A percentile compares a stretch with the other conserved stretches of the same genome.
These are phyloP conservation scores for Suillus plorans DNA, from an alignment of 768 basidiomycete genomes.

Conservation along the genomic window DNA sequence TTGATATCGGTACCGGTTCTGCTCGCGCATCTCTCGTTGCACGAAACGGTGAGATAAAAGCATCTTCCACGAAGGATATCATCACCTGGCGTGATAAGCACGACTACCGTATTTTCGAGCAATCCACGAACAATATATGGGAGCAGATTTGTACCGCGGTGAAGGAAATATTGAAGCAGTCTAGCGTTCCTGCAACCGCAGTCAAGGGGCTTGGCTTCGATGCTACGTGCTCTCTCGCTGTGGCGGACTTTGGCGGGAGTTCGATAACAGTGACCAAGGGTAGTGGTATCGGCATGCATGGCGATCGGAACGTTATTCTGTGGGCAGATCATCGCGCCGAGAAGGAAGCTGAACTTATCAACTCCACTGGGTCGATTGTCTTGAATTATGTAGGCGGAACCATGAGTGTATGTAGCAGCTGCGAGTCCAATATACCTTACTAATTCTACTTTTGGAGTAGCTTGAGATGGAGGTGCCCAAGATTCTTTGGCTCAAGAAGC, in stretches of 20 bases:
- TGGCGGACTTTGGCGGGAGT: slow-evolving; percentile 68
- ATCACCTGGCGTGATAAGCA: slow-evolving; percentile 79
- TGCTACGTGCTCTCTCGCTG: slow-evolving; percentile 95
- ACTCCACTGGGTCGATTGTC: slow-evolving; percentile 78
- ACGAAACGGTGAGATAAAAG: slow-evolving; percentile 63
- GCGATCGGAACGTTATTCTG: slow-evolving; percentile 84
- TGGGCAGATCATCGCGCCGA: slow-evolving; percentile 98
- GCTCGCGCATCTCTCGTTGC: slow-evolving; percentile 84
- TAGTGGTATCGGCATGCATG: slow-evolving; percentile 55
- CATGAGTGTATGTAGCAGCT: slow-evolving; percentile 70
- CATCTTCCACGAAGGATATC: slow-evolving; percentile 81
- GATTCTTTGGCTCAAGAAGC: slow-evolving; percentile 91
- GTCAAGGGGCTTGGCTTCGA: slow-evolving; percentile 94
- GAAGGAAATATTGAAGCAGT: slow-evolving; percentile 58
- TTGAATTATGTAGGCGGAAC: slow-evolving; percentile 94
- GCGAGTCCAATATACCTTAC: slow-evolving; percentile 2
- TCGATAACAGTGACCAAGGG: slow-evolving; percentile 78
- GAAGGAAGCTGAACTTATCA: slow-evolving; percentile 89
- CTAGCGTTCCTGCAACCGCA: slow-evolving; percentile 51
- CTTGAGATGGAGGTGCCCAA: slow-evolving; percentile 99
- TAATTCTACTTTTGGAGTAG: slow-evolving; percentile 37
- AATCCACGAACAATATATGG: slow-evolving; percentile 92
- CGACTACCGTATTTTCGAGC: slow-evolving; percentile 95
- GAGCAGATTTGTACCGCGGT: slow-evolving; percentile 59
- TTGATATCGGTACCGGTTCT: slow-evolving; percentile 93